These are phyloP conservation scores for Eremothecium cymbalariae DNA, from an alignment of 1,139 yeast species.

Conservation along the genomic window DNA sequence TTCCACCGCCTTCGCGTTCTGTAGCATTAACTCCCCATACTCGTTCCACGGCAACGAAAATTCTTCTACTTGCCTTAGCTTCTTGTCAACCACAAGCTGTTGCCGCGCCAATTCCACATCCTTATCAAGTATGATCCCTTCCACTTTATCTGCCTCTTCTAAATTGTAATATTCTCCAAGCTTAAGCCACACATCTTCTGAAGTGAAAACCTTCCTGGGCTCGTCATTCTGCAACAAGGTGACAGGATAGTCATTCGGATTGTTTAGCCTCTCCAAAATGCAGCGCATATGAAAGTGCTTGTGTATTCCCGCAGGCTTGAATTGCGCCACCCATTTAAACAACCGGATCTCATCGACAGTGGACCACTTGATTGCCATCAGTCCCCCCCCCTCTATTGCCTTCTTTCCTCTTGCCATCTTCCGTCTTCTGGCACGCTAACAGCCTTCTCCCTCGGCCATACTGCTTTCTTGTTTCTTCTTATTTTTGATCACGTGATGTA, in stretches of 20 bases:
- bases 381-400: no score
- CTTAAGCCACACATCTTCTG: conserved; percentile 52
- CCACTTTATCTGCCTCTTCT: conserved; percentile 47
- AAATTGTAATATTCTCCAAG: conserved; percentile 48
- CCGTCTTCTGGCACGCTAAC: no score
- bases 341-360: conserved; percentile 59
- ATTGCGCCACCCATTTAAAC: conserved; percentile 57
- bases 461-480: no score
- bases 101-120: conserved; percentile 22
- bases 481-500: no score
- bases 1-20: conserved; percentile 32
- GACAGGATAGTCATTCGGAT: conserved; percentile 28
- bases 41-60: conserved; percentile 40
- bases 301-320: conserved; percentile 51
- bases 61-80: conserved; percentile 21
- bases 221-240: conserved; percentile 25
- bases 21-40: conserved; percentile 37
- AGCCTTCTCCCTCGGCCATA: no score
- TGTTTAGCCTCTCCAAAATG: conserved; percentile 47
- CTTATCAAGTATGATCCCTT: conserved; percentile 28
- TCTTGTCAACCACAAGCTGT: conserved; percentile 10
- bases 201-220: conserved; percentile 33
- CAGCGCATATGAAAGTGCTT: conserved; percentile 52
- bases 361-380: conserved; percentile 41
- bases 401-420: no score